Base-by-base conservation (phyloP, 306 rosid genomes). In the Malus orientalis region DNA sequence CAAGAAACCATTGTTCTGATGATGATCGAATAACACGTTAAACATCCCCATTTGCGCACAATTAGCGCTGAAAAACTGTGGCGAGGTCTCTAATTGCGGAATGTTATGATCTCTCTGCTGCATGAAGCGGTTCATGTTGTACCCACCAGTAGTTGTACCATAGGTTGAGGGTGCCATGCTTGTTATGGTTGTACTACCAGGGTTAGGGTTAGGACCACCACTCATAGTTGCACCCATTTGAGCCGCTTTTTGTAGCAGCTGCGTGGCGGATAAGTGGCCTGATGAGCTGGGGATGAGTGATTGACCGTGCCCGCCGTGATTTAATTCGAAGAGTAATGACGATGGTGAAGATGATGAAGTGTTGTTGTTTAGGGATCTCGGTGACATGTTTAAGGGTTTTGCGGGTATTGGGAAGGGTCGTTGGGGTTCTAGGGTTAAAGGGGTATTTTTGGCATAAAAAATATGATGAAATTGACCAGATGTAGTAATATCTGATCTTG, bases 161-260 rank as follows among this genome's bases (percentile, higher is more conserved):
- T 44, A 62, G 23, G 47, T 62, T 62, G 78, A 87, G 0, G 96
- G 89, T 15, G 90, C 92, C 97, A 87, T 84, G 78, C 67, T 85
- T 4, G 86, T 79, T 7, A 59, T 75, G 54, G 54, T 15, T 64
- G 69, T 64, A 7, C 70, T 30, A 27, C 69, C 66, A 45, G 25
- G 47, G 65, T 59, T 54, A 64, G 51, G 25, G 20, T 11, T 54
- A 20, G 49, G 71, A 2, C 13, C 19, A 42, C 13, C 19, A 49
- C 83, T 85, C 72, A 81, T 85, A 0, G 91, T 85, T 54, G 93
- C 89, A 8, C 98, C 96, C 97, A 93, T 93, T 71, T 93, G 93
- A 0, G 98, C 91, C 1, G 98, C 98, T 68, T 91, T 93, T 58
- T 91, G 97, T 1, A 93, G 70, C 79, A 93, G 68, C 0, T 96